Percentiles rank a stretch among this genome's conserved stretches.
Conservation (phyloP, 2,329 filamentous ascomycete genomes). For the Fusarium chlamydosporum region DNA sequence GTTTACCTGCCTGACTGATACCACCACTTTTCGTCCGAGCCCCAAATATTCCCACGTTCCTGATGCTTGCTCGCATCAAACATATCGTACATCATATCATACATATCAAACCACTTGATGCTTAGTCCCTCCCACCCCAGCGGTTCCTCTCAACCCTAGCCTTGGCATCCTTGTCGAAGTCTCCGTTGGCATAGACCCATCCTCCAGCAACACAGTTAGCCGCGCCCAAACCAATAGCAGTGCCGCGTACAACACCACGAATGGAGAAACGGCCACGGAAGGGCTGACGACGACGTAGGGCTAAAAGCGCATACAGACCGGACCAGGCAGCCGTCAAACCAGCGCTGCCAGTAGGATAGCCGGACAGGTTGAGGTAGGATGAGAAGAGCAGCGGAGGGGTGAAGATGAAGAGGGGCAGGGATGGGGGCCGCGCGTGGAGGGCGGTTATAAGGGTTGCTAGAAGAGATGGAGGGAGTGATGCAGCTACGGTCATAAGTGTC, state of each 20-base stretch:
- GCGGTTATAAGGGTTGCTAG: slow-evolving; percentile 70
- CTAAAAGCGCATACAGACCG: slow-evolving; percentile 70
- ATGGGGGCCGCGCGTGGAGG: slow-evolving; percentile 69
- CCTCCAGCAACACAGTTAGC: slow-evolving; percentile 65
- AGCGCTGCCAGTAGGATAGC: slow-evolving; percentile 69
- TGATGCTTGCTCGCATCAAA: slow-evolving; percentile 5
- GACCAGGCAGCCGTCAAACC: slow-evolving; percentile 70
- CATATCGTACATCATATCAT: slow-evolving; percentile 39
- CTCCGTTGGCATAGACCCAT: slow-evolving; percentile 66
- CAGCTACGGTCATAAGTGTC: slow-evolving; percentile 57
- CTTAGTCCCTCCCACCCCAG: slow-evolving; percentile 58
- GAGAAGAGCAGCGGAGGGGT: slow-evolving; percentile 68
- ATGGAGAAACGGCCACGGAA: slow-evolving; percentile 61
- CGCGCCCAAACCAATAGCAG: slow-evolving; percentile 64
- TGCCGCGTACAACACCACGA: slow-evolving; percentile 65
- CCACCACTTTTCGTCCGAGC: no score
- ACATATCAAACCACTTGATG: slow-evolving; percentile 23
- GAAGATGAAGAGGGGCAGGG: slow-evolving; percentile 66
- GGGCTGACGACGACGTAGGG: slow-evolving; percentile 63
- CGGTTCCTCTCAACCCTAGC: slow-evolving; percentile 65
- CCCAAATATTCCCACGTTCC: neutral
- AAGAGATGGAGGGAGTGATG: slow-evolving; percentile 67
- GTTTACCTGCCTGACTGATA: neutral
- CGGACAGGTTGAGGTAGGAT: slow-evolving; percentile 72
- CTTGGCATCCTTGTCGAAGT: slow-evolving; percentile 64